phyloP scores from a whole-genome alignment of 2,329 filamentous ascomycete species.

The Helotiales sp. region DNA sequence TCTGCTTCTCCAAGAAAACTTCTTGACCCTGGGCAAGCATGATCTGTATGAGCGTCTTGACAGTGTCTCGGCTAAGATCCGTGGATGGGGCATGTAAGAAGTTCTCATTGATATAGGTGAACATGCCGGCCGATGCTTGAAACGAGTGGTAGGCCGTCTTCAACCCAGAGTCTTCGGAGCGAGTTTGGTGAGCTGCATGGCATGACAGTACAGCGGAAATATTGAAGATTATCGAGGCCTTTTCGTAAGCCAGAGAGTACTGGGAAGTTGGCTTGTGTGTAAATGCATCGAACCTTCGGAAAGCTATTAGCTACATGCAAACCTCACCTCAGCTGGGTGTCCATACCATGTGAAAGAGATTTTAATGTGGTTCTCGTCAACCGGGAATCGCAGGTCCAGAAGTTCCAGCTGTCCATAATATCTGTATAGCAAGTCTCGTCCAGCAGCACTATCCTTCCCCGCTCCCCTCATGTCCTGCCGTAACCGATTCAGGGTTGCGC shows the following conservation, averaged over 20 bases:
- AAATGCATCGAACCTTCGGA: constrained; percentile 92
- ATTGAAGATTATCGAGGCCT: constrained; percentile 99
- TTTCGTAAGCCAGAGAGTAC: constrained; percentile 96
- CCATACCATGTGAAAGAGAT: constrained; percentile 94
- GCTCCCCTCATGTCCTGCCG: constrained; percentile 98
- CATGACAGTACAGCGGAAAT: constrained; percentile 97
- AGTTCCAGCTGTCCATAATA: constrained; percentile 98
- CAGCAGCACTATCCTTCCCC: constrained; percentile 93
- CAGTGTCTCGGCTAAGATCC: constrained; percentile 93
- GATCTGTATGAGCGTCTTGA: constrained; percentile 90
- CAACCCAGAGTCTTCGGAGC: constrained; percentile 87
- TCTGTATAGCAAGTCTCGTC: constrained; percentile 89
- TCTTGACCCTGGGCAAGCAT: constrained; percentile 97
- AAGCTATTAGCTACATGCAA: constrained; percentile 23
- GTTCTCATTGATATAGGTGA: constrained; percentile 99
- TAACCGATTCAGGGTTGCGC: constrained; percentile 88
- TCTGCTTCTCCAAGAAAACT: constrained; percentile 96
- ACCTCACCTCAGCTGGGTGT: background rate
- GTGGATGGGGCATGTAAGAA: constrained; percentile 96
- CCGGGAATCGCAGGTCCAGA: constrained; percentile 90
- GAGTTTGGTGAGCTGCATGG: constrained; percentile 90
- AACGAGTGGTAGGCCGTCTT: constrained; percentile 99
- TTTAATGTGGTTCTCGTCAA: constrained; percentile 99
- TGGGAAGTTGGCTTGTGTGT: constrained; percentile 97
- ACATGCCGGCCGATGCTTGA: constrained; percentile 98